Base-by-base conservation (phyloP, 1,139 yeast species). In the Hansenula lynferdii region DNA sequence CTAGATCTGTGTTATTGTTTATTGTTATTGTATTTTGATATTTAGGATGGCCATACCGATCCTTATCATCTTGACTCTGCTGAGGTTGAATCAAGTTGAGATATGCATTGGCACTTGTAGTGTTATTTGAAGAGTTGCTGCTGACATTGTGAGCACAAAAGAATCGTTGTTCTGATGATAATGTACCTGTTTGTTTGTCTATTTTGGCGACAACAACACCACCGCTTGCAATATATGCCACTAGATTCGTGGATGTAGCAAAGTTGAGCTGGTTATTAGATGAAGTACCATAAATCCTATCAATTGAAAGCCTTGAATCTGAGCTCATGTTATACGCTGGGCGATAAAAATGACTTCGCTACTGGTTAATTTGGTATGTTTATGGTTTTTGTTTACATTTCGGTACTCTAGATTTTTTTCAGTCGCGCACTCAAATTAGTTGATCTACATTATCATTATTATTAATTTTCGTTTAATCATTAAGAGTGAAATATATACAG, bases 181-280 rank as follows among this genome's bases (percentile, higher is more conserved):
- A 39, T 8, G 35, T 28, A 3, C 47, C 46, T 5, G 48, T 23
- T 40, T 45, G 32, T 18, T 37, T 46, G 37, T 61, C 54, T 2
- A 69, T 41, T 22, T 56, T 50, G 31, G 73, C 60, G 5, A 77
- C 75, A 5, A 79, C 82, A 1, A 78, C 85, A 1, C 86, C 86
- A 7, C 85, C 84, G 36, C 86, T 79, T 5, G 84, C 84, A 2
- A 77, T 69, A 49, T 79, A 80, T 0, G 81, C 85, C 12, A 80
- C 50, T 6, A 62, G 41, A 43, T 69, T 61, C 11, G 61, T 70
- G 20, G 64, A 66, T 1, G 68, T 58, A 20, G 67, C 59, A 42
- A 77, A 63, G 33, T 70, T 61, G 10, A 66, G 52, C 15, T 56
- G 53, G 6, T 58, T 53, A n/a, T 54, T 55, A 0, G 72, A 65